Evolutionary conservation across 1,284 basidiomycete species (phyloP).

Genomic region (Fomitiporia mediterranea): DNA sequence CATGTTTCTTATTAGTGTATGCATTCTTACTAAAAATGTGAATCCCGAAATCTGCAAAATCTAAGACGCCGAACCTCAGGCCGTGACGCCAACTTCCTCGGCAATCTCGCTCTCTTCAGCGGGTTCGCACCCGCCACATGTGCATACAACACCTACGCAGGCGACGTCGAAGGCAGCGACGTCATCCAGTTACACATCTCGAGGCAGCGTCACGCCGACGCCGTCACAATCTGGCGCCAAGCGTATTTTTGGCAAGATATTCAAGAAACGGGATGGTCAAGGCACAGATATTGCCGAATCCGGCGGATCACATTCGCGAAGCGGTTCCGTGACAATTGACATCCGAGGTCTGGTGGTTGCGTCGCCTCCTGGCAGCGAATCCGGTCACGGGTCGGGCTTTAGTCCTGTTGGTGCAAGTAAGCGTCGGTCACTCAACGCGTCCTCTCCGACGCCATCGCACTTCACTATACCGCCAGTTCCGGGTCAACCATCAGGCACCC

Average conservation of each 20-base stretch:
- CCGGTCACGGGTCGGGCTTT: not conserved
- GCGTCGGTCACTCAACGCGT: slow-evolving; percentile 3
- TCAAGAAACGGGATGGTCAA: slow-evolving; percentile 54
- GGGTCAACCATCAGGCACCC: slow-evolving; percentile 18
- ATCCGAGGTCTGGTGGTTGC: not conserved
- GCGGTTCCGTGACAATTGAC: slow-evolving; percentile 21
- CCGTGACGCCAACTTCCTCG: slow-evolving; percentile 37
- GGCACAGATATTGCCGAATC: slow-evolving; percentile 11
- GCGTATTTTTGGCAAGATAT: slow-evolving; percentile 70
- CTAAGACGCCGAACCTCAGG: slow-evolving; percentile 3
- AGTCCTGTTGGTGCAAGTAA: not conserved
- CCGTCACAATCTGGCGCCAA: slow-evolving; percentile 38
- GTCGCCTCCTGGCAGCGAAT: not conserved
- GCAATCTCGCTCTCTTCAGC: slow-evolving; percentile 35
- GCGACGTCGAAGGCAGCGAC: slow-evolving; percentile 24
- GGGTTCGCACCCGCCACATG: slow-evolving; percentile 22
- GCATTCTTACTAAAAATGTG: slow-evolving; percentile 18
- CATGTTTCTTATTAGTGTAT: slow-evolving; percentile 2
- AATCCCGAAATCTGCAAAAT: slow-evolving; percentile 15
- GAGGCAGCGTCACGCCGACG: slow-evolving; percentile 23
- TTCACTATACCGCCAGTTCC: slow-evolving; percentile 17
- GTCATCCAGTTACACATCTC: not conserved
- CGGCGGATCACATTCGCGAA: slow-evolving; percentile 7
- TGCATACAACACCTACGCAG: slow-evolving; percentile 23
- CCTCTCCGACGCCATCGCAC: slow-evolving; percentile 12